Base-by-base conservation (phyloP, 164 flowering plant genomes). In the Magnolia officinalis region DNA sequence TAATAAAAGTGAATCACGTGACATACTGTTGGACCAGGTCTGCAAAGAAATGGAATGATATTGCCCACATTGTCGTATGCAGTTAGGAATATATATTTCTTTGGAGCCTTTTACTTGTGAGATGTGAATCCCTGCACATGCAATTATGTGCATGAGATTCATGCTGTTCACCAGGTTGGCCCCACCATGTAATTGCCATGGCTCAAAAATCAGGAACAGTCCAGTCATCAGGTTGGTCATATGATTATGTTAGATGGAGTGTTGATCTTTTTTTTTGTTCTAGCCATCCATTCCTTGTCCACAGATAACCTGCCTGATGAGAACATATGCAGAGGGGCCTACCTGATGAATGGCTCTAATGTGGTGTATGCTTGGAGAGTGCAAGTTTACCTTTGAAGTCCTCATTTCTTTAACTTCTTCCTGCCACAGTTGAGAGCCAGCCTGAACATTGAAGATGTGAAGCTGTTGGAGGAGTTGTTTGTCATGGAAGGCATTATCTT, bases 11-110 rank as follows among this genome's bases (percentile, higher is more conserved):
- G 26, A 24, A 24, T 76, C 84, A 52, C 52, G 81, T 21, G 86
- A 86, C 74, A 88, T 84, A 83, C 85, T 90, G 84, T 63, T 92
- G 71, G 70, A 80, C 68, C 86, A 88, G 89, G 95, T 93, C 24
- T 20, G 10, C 13, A 24, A 68, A n/a, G 3, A 68, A 19, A 19
- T 20, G 19, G 14, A 5, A 5, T 11, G 37, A 68, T 19, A 29
- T 26, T 26, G 31, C 37, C 11, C 13, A 13, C 8, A 26, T 31
- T 68, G 71, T 24, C 29, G 50, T 4, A 68, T 68, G 14, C 66
- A 72, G 24, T 6, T 55, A 3, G 2, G 31, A 26, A 16, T 72
- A 13, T 59, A 14, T 11, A 72, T 58, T 20, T 24, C 63, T 31
- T 70, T 49, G 55, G 6, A 16, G 21, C 2, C 26, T 8, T 37